Evolutionary conservation across 176 grass and related monocot genomes (phyloP).

Genomic region (Bonia amplexicaulis): DNA sequence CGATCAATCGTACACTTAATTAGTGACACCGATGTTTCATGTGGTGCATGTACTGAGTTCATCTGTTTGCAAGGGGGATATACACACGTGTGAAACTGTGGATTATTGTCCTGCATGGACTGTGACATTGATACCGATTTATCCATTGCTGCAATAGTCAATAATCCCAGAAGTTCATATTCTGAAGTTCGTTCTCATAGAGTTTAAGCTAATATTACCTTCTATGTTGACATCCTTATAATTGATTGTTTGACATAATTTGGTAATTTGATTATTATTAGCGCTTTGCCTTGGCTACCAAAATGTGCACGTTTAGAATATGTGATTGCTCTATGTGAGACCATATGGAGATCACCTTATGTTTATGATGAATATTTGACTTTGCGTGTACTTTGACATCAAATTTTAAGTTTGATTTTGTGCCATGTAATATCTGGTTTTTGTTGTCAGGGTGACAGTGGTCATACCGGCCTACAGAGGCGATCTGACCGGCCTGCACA

Average conservation of each 20-base stretch:
- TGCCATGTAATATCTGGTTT: too few species aligned
- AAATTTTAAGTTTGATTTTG: too few species aligned
- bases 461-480: too few species aligned
- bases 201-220: neutral
- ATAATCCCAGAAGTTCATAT: neutral
- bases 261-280: neutral
- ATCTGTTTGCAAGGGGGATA: neutral
- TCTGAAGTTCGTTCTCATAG: neutral
- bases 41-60: neutral
- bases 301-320: neutral
- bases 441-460: too few species aligned
- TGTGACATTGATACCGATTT: neutral
- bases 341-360: too few species aligned
- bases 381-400: too few species aligned
- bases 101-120: neutral
- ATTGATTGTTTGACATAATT: neutral
- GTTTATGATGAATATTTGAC: too few species aligned
- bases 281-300: neutral
- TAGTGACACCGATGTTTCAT: neutral
- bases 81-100: conserved; percentile 3
- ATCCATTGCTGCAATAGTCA: neutral
- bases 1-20: neutral
- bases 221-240: neutral
- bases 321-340: neutral
- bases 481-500: too few species aligned